A percentile compares a stretch with the other conserved stretches of the same genome.
These are phyloP conservation scores for Ceratocystis eucalypticola DNA, from an alignment of 2,329 filamentous ascomycete genomes.

Conservation along the genomic window DNA sequence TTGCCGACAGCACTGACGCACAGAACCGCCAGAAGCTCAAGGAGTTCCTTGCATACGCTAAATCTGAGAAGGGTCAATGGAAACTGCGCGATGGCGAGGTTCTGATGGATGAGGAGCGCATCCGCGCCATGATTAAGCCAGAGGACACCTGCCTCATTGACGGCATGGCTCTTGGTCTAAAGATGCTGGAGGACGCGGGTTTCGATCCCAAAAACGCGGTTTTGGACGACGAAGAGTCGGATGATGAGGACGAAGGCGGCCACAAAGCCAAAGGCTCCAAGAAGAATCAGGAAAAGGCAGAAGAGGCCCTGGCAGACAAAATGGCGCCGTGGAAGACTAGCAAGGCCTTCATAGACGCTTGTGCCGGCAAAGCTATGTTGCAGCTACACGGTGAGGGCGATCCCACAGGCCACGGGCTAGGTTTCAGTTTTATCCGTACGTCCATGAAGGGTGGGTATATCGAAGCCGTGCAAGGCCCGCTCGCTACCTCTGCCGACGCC, in stretches of 20 bases:
- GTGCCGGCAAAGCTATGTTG: constrained; percentile 91
- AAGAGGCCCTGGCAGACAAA: constrained; percentile 69
- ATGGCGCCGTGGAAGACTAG: constrained; percentile 94
- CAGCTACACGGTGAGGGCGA: constrained; percentile 89
- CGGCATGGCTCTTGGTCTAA: constrained; percentile 89
- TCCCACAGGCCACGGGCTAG: constrained; percentile 81
- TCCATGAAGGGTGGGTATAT: constrained; percentile 97
- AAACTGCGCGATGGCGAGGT: constrained; percentile 57
- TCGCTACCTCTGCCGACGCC: constrained; percentile 62
- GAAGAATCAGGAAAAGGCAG: constrained; percentile 36
- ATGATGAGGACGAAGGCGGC: constrained; percentile 33
- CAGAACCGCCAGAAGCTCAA: constrained; percentile 95
- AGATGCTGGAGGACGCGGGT: constrained; percentile 81
- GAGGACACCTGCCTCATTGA: constrained; percentile 92
- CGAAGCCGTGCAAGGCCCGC: constrained; percentile 58
- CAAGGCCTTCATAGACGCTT: constrained; percentile 90
- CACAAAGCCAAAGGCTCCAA: constrained; percentile 28
- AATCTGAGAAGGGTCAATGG: constrained; percentile 74
- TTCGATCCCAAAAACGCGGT: constrained; percentile 54
- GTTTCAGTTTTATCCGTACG: constrained; percentile 93
- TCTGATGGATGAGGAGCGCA: constrained; percentile 64
- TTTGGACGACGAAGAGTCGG: constrained; percentile 48
- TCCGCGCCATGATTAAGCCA: constrained; percentile 81
- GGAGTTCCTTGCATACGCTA: constrained; percentile 86
- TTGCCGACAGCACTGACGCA: constrained; percentile 83